A percentile compares a stretch with the other conserved stretches of the same genome.
Conservation (phyloP, 495 filamentous ascomycete species). For the Aspergillus egyptiacus region DNA sequence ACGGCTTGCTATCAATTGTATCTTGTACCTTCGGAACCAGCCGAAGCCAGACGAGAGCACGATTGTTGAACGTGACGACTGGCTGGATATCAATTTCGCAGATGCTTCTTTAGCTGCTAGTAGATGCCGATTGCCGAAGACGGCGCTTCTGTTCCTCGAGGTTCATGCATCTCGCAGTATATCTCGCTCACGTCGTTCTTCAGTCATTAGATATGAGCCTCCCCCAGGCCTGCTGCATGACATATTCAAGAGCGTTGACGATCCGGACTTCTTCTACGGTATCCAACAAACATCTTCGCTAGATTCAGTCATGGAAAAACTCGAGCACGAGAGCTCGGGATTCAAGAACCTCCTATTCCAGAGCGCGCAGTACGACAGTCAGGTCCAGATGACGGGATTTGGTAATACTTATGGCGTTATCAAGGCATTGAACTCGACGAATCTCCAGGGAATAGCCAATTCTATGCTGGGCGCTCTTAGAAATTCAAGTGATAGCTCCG, state of each 20-base stretch:
- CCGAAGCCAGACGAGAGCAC: constrained; percentile 67
- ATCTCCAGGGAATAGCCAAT: constrained; percentile 44
- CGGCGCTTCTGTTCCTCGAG: constrained; percentile 78
- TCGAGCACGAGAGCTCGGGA: constrained; percentile 89
- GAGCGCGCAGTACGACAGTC: constrained; percentile 85
- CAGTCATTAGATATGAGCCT: constrained; percentile 49
- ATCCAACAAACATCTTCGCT: constrained; percentile 72
- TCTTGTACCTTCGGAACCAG: constrained; percentile 86
- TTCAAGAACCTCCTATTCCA: constrained; percentile 85
- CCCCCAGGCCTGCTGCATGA: constrained; percentile 64
- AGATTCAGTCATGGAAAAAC: constrained; percentile 64
- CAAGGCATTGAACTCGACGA: constrained; percentile 41
- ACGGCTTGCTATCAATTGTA: constrained; percentile 63
- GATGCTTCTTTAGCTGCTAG: constrained; percentile 71
- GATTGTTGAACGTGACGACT: constrained; percentile 68
- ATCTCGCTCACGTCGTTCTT: constrained; percentile 60
- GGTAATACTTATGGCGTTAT: constrained; percentile 39
- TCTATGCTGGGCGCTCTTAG: constrained; percentile 34
- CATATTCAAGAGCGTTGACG: constrained; percentile 86
- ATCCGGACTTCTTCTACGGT: constrained; percentile 96
- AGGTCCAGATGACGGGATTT: constrained; percentile 55
- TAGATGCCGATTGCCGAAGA: constrained; percentile 78
- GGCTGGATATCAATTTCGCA: constrained; percentile 78
- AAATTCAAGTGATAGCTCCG: constrained; percentile 23
- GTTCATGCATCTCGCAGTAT: constrained; percentile 52